These are phyloP conservation scores for Eucalyptus tenuipes DNA, from an alignment of 345 rosid genomes.

Conservation along the genomic window DNA sequence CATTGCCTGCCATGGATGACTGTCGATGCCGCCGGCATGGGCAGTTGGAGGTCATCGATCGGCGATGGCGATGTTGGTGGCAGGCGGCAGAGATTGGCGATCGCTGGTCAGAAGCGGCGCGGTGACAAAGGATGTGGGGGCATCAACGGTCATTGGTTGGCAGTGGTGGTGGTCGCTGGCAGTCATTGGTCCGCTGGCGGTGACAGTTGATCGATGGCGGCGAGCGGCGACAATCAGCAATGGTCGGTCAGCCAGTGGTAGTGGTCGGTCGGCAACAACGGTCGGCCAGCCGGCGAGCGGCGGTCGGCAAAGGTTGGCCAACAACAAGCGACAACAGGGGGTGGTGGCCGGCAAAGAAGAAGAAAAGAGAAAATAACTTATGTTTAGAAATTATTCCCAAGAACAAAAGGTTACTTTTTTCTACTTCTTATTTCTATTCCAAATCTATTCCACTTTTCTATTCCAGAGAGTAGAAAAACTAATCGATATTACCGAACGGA, in stretches of 20 bases:
- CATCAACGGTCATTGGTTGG: no score
- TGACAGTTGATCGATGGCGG: rapidly evolving
- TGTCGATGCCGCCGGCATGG: rapidly evolving
- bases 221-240: rapidly evolving
- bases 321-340: rapidly evolving
- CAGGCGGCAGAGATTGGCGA: rapidly evolving
- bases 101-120: no score
- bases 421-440: rapidly evolving
- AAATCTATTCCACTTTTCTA: no score
- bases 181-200: rapidly evolving
- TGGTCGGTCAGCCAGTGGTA: rapidly evolving
- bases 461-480: no score
- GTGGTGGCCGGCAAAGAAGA: no score
- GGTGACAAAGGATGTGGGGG: no score
- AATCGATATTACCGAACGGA: rapidly evolving
- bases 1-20: rapidly evolving
- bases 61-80: rapidly evolving
- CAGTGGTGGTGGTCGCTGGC: rapidly evolving
- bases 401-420: no score
- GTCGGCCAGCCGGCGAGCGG: rapidly evolving
- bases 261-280: rapidly evolving
- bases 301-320: rapidly evolving
- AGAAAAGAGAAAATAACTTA: no score
- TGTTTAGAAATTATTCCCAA: no score
- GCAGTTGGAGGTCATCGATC: no score